These are phyloP conservation scores for Fraxinus angustifolia DNA, from an alignment of 305 asterid genomes.

Conservation along the genomic window DNA sequence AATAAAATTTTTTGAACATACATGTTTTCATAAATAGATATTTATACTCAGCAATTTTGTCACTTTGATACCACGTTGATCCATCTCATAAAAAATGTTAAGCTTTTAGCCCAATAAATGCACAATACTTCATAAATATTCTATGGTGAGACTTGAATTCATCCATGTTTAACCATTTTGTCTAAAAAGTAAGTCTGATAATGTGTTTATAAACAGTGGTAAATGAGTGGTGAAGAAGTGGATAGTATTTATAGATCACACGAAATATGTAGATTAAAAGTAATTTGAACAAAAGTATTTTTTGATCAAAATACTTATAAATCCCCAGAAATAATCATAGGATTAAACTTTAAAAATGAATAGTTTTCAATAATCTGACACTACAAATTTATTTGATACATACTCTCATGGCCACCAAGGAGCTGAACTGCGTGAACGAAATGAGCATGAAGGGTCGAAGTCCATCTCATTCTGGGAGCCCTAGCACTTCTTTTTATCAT, in stretches of 20 bases:
- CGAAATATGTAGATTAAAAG: not conserved
- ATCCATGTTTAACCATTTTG: not conserved
- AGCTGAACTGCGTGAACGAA: slow-evolving; percentile 49
- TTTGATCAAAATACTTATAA: not conserved
- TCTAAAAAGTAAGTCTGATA: not conserved
- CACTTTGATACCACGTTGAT: not conserved
- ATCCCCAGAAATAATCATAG: not conserved
- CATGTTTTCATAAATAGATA: not conserved
- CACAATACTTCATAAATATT: not conserved
- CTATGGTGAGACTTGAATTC: not conserved
- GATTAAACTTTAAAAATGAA: not conserved
- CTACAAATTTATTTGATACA: not conserved
- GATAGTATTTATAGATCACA: no score
- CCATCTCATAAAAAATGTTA: not conserved
- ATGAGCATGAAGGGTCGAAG: slow-evolving; percentile 52
- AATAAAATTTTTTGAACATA: not conserved
- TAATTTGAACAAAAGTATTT: not conserved
- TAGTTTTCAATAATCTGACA: not conserved
- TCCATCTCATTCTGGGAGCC: slow-evolving; percentile 57
- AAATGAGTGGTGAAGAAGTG: not conserved
- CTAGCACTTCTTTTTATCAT: slow-evolving; percentile 30
- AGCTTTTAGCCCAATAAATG: not conserved
- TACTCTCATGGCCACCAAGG: slow-evolving; percentile 50
- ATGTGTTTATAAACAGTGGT: not conserved
- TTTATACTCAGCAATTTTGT: not conserved